phyloP scores from a whole-genome alignment of 352 stramenopile genomes.

The Phytophthora chlamydospora region DNA sequence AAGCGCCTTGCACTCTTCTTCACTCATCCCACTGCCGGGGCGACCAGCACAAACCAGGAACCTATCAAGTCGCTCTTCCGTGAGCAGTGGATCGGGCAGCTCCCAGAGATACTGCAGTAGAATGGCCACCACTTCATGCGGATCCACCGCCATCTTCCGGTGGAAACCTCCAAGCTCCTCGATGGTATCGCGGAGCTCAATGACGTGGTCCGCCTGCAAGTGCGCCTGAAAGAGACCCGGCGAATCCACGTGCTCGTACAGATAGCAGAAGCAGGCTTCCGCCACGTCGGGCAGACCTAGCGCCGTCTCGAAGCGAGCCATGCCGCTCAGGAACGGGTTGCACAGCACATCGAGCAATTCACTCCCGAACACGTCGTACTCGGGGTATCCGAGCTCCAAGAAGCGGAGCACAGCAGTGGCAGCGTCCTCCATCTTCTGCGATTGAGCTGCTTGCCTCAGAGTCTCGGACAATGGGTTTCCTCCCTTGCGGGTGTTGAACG shows the following conservation, averaged over 20 bases:
- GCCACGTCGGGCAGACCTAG: conserved; percentile 82
- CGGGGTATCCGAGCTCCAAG: conserved; percentile 83
- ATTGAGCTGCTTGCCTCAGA: conserved; percentile 59
- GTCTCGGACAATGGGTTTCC: conserved; percentile 81
- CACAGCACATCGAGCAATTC: conserved; percentile 79
- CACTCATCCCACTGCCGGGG: conserved; percentile 40
- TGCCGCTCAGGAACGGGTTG: conserved; percentile 85
- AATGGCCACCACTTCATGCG: conserved; percentile 80
- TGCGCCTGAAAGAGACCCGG: conserved; percentile 85
- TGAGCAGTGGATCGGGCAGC: conserved; percentile 78
- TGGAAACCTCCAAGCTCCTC: conserved; percentile 85
- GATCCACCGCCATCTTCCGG: conserved; percentile 82
- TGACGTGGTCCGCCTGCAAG: conserved; percentile 74
- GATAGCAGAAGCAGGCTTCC: conserved; percentile 80
- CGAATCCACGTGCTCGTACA: conserved; percentile 80
- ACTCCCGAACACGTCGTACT: conserved; percentile 85
- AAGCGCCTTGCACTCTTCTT: conserved; percentile 63
- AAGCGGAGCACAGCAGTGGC: conserved; percentile 77
- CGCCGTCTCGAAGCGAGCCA: conserved; percentile 86
- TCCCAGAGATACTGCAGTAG: conserved; percentile 87
- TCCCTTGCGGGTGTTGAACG: conserved; percentile 77
- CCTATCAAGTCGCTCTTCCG: conserved; percentile 71
- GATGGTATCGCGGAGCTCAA: conserved; percentile 81
- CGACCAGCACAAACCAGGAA: conserved; percentile 60
- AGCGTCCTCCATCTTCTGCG: conserved; percentile 75